phyloP scores from a whole-genome alignment of 2,329 filamentous ascomycete species.

The Cladophialophora yegresii region DNA sequence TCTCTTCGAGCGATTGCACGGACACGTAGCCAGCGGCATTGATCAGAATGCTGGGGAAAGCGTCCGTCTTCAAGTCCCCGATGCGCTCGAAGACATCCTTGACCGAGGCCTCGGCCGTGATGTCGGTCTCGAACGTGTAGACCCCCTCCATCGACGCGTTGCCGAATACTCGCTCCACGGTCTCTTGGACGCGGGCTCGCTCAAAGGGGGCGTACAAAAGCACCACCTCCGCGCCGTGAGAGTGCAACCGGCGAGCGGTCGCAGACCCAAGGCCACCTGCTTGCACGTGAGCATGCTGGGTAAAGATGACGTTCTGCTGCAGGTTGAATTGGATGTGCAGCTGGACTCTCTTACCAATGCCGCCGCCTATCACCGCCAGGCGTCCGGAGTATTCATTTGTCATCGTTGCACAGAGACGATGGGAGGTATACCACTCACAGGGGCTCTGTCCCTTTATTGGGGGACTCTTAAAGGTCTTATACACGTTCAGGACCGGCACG shows the following conservation, averaged over 20 bases:
- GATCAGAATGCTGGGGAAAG: slow-evolving; percentile 46
- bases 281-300: background rate
- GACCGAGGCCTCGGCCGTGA: slow-evolving; percentile 53
- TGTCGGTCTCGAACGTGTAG: slow-evolving; percentile 49
- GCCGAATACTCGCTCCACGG: slow-evolving; percentile 44
- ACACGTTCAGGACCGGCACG: background rate
- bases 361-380: slow-evolving; percentile 49
- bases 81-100: slow-evolving; percentile 44
- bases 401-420: slow-evolving; percentile 35
- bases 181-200: slow-evolving; percentile 42
- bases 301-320: background rate
- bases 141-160: slow-evolving; percentile 37
- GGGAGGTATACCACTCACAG: background rate
- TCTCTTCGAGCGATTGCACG: slow-evolving; percentile 48
- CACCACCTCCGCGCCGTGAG: slow-evolving; percentile 48
- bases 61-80: slow-evolving; percentile 38
- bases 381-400: slow-evolving; percentile 41
- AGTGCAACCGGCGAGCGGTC: slow-evolving; percentile 46
- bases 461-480: background rate
- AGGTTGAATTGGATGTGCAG: background rate
- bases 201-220: slow-evolving; percentile 54
- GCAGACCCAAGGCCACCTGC: slow-evolving; percentile 48
- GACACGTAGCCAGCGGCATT: slow-evolving; percentile 52
- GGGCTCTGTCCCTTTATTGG: background rate
- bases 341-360: slow-evolving; percentile 42